phyloP scores from a whole-genome alignment of 129 eudicot species.

The Helichrysum umbraculigerum region DNA sequence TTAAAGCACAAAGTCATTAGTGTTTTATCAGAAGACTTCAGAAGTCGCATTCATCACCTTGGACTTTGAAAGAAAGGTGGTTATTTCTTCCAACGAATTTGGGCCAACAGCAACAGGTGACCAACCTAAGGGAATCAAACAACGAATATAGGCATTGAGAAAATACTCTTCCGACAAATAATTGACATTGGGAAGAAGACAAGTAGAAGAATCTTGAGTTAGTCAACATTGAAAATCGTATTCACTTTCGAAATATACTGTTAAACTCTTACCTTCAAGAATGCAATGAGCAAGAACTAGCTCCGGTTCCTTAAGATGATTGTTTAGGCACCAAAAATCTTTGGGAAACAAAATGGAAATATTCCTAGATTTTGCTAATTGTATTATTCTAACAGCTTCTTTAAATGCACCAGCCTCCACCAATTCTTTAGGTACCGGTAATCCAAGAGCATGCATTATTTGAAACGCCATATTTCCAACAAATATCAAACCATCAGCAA shows the following conservation, averaged over 20 bases:
- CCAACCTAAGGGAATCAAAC: slow-evolving; percentile 52
- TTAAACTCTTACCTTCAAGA: slow-evolving; percentile 37
- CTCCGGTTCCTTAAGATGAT: slow-evolving; percentile 36
- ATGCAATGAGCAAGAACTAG: slow-evolving; percentile 46
- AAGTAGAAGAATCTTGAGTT: slow-evolving; percentile 9
- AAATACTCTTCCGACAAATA: neutral
- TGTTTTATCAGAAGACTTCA: slow-evolving; percentile 7
- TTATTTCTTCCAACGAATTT: slow-evolving; percentile 55
- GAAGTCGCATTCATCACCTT: slow-evolving; percentile 46
- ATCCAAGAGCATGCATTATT: slow-evolving; percentile 82
- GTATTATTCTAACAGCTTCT: slow-evolving; percentile 52
- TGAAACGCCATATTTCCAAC: slow-evolving; percentile 87
- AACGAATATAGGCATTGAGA: slow-evolving; percentile 6
- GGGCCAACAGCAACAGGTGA: slow-evolving; percentile 83
- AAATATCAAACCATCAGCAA: slow-evolving; percentile 71
- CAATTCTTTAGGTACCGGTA: slow-evolving; percentile 55
- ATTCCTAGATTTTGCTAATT: slow-evolving; percentile 48
- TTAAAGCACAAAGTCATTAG: no score
- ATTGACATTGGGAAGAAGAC: slow-evolving; percentile 8
- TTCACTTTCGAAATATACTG: slow-evolving; percentile 12
- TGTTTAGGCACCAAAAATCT: slow-evolving; percentile 67
- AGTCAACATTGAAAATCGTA: slow-evolving; percentile 13
- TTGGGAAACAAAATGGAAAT: slow-evolving; percentile 60
- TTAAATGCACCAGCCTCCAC: slow-evolving; percentile 56
- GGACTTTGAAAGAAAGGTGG: slow-evolving; percentile 53